Conservation (phyloP, 768 basidiomycete genomes). For the Lactifluus hygrophoroides region DNA sequence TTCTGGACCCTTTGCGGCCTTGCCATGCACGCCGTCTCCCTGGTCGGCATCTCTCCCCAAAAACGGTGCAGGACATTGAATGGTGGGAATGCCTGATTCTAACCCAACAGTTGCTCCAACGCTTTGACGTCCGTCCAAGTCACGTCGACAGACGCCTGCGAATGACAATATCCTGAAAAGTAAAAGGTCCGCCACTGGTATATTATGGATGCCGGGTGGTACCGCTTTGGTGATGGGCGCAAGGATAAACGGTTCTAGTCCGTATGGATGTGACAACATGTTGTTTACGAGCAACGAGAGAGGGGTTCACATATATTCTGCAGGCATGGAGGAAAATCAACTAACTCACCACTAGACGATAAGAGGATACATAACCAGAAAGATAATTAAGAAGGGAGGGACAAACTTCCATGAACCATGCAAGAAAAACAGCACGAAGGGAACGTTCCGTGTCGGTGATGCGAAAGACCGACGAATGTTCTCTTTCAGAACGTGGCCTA, state of each 20-base stretch:
- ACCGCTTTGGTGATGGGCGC: background rate
- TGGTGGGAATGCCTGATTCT: constrained; percentile 6
- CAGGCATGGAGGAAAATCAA: background rate
- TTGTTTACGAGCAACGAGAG: background rate
- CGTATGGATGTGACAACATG: background rate
- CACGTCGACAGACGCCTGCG: background rate
- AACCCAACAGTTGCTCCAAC: background rate
- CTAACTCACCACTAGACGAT: background rate
- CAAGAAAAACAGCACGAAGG: background rate
- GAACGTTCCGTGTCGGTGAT: constrained; percentile 15
- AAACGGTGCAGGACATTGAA: background rate
- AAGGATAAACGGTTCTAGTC: background rate
- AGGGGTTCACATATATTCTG: background rate
- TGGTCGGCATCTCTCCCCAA: background rate
- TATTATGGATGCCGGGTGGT: background rate
- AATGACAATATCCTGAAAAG: background rate
- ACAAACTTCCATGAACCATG: constrained; percentile 6
- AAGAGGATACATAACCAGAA: background rate
- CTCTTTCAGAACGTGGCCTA: background rate
- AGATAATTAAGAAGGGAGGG: background rate
- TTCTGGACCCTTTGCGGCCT: background rate
- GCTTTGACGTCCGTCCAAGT: constrained; percentile 8
- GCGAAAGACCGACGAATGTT: constrained; percentile 11
- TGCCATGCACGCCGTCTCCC: constrained; percentile 10
- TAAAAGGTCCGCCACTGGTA: background rate